Evolutionary conservation across 1,284 basidiomycete genomes (phyloP), one percentile per base, ranked within the genome.

Genomic region (Entoloma clypeatum): DNA sequence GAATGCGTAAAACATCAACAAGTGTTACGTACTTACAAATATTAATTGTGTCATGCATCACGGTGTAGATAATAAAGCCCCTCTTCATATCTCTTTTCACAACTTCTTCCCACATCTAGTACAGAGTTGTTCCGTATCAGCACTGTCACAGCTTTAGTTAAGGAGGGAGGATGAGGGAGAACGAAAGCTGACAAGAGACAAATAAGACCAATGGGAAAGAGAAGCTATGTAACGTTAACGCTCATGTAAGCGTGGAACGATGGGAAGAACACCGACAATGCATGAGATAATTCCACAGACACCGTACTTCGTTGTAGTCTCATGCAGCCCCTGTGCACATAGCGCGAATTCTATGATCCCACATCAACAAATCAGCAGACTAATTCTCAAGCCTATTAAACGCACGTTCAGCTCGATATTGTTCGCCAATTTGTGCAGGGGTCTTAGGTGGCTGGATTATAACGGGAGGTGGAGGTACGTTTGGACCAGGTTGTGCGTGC

Each of bases 281-380:
- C 64, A 65, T 9, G 61, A 58, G 10, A 69, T 64, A 29, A 69
- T 67, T 2, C 66, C 67, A 39, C 59, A 61, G 3, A 62, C 37
- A 9, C 65, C 67, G 26, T 61, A 66, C 17, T 58, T 61, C 6
- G 60, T 67, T 3, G 56, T 57, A n/a, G 53, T 53, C 16, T 62
- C 55, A 45, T 69, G 67, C 11, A 59, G 51, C 14, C 67, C 67
- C 34, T 55, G 55, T 10, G 65, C 65, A 44, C 65, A 68, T n/a
- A 50, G 52, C 1, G 46, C 49, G 39, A 33, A 53, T 24, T 42
- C 48, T 44, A 33, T 28, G 3, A 14, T n/a, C n/a, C 3, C n/a
- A 17, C 29, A 19, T 41, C 38, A 23, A 7, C 9, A 36, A 37
- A 22, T 29, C 9, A 40, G 36, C 16, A 22, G 29, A 7, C 10